Evolutionary conservation across 2,329 filamentous ascomycete species (phyloP), one percentile per base, ranked within the genome.

Genomic region (Orbilia ellipsospora): DNA sequence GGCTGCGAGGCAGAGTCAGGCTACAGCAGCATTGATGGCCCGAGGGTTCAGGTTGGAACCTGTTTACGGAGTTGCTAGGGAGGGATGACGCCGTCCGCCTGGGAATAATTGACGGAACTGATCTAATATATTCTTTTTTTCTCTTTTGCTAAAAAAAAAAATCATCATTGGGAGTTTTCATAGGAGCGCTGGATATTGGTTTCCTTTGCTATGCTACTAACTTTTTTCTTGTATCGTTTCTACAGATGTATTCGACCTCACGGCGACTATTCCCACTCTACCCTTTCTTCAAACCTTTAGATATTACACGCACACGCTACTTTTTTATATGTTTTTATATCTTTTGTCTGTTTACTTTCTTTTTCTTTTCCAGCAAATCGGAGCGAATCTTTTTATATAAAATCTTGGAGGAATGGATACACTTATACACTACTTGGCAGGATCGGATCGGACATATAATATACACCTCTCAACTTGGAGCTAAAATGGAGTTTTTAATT

Each of bases 121-220:
- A 31, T 15, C 12, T n/a, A 48, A n/a, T 36, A 10, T 15, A 7
- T 57, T 18, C 16, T 59, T 31, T 62, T 52, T 54, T 67, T 73
- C 42, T 28, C 48, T 51, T 73, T 23, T 65, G 18, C 57, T 40
- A 45, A 54, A 44, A 52, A 45, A 45, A 54, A 52, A 45, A 59
- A 63, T 54, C 70, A 74, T 74, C 56, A 73, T 51, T 57, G 1
- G 70, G 70, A 74, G 70, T 74, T 74, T 63, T 74, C 44, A 57
- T 16, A 51, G 51, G 48, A 52, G 42, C 23, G 55, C 45, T 50
- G 36, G 50, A 36, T 45, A 42, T 26, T 59, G 15, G 8, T 51
- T 23, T 40, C 42, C 23, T 36, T 7, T 36, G 2, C 31, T 36
- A 36, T 36, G 31, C 31, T 36, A 36, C 31, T 36, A 6, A 36